A percentile compares a stretch with the other conserved stretches of the same genome.
Evolutionary conservation across 2,329 filamentous ascomycete species (phyloP).

Genomic region (Hysterium pulicare): DNA sequence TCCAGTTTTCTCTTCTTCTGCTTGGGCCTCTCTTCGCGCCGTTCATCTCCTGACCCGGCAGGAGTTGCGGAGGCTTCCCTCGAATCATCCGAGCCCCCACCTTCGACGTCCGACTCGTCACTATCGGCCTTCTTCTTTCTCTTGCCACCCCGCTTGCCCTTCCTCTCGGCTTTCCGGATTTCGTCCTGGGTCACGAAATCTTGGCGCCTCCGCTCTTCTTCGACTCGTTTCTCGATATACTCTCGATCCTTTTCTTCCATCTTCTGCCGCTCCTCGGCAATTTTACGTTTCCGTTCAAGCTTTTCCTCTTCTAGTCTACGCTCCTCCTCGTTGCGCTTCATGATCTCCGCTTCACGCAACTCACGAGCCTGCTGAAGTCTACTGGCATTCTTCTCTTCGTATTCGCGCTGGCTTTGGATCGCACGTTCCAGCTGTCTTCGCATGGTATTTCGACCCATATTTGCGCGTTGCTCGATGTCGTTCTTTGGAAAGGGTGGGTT

Average conservation of each 20-base stretch:
- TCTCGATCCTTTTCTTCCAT: constrained; percentile 73
- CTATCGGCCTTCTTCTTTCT: constrained; percentile 61
- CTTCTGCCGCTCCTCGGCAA: constrained; percentile 79
- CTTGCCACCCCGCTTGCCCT: constrained; percentile 45
- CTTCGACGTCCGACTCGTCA: constrained; percentile 46
- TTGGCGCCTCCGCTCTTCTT: constrained; percentile 64
- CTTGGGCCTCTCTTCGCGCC: constrained; percentile 53
- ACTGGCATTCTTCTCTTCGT: constrained; percentile 87
- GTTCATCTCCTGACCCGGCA: constrained; percentile 55
- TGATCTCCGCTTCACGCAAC: constrained; percentile 75
- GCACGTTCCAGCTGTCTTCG: constrained; percentile 86
- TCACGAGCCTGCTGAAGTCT: constrained; percentile 79
- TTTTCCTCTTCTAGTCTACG: constrained; percentile 65
- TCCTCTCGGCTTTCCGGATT: constrained; percentile 63
- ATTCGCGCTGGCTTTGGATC: constrained; percentile 79
- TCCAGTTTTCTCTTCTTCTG: constrained; percentile 62
- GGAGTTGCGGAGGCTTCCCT: constrained; percentile 38
- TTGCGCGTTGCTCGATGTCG: constrained; percentile 90
- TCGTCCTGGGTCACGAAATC: constrained; percentile 70
- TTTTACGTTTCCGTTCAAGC: constrained; percentile 71
- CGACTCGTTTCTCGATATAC: constrained; percentile 66
- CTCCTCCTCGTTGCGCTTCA: constrained; percentile 72
- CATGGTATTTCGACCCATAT: constrained; percentile 95
- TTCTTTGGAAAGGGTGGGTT: constrained; percentile 82
- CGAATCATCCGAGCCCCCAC: constrained; percentile 38